Percentiles rank a stretch among this genome's conserved stretches.
phyloP scores from a whole-genome alignment of 1,139 yeast genomes.

The Saccharomycopsis hybrid region DNA sequence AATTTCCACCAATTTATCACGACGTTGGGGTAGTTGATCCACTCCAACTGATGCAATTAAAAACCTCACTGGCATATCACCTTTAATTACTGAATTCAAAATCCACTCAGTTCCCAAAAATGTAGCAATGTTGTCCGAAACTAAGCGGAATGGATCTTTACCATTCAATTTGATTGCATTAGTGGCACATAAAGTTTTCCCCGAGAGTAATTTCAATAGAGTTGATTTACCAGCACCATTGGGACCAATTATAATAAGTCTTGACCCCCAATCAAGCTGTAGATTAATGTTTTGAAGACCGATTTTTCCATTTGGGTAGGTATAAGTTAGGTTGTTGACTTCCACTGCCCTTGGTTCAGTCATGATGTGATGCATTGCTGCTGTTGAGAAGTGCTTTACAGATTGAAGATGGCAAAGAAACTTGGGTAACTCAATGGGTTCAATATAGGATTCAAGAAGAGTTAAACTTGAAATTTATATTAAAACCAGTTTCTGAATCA shows the following conservation, averaged over 20 bases:
- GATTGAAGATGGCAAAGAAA: too few relatives aligned
- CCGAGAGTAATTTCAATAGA: conserved; percentile 73
- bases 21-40: conserved; percentile 59
- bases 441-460: too few relatives aligned
- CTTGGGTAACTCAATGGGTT: too few relatives aligned
- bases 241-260: conserved; percentile 81
- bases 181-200: conserved; percentile 74
- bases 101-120: conserved; percentile 99
- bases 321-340: conserved; percentile 63
- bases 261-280: conserved; percentile 59
- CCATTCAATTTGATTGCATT: conserved; percentile 68
- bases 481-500: too few relatives aligned
- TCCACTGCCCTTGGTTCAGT: too few relatives aligned
- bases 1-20: conserved; percentile 67
- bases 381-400: too few relatives aligned
- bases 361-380: too few relatives aligned
- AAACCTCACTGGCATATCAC: conserved; percentile 83
- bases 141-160: conserved; percentile 71
- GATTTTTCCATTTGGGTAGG: conserved; percentile 53
- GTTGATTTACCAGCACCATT: conserved; percentile 98
- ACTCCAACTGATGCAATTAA: conserved; percentile 83
- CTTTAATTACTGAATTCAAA: conserved; percentile 76
- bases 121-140: conserved; percentile 50
- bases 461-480: too few relatives aligned
- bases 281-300: conserved; percentile 59